phyloP scores from a whole-genome alignment of 345 rosid species.

The Clausena lansium region DNA sequence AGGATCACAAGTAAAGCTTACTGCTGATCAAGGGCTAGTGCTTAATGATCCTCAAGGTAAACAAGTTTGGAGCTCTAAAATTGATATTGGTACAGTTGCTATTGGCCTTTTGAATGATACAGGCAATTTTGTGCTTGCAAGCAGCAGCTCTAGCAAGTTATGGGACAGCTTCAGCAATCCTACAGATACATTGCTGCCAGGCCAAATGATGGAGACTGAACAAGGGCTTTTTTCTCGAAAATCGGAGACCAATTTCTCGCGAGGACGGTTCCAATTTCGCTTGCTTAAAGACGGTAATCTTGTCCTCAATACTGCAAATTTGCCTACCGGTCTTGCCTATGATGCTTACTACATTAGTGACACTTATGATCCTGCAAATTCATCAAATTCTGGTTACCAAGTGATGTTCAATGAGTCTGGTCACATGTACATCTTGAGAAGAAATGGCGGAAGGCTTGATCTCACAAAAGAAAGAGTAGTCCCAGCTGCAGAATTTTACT shows the following conservation, averaged over 20 bases:
- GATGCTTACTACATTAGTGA: not conserved
- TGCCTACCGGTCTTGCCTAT: not conserved
- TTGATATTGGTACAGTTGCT: no score
- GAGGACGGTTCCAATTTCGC: conserved; percentile 26
- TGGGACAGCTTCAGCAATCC: not conserved
- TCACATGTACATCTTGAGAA: conserved; percentile 9
- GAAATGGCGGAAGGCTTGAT: not conserved
- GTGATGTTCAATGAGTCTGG: conserved; percentile 15
- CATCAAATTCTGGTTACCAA: not conserved
- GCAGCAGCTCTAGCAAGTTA: no score
- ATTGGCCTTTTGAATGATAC: not conserved
- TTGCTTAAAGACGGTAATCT: conserved; percentile 2
- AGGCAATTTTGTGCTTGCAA: conserved; percentile 12
- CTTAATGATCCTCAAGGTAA: conserved; percentile 10
- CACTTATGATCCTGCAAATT: not conserved
- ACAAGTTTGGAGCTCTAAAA: no score
- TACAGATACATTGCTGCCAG: conserved; percentile 6
- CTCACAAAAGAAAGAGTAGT: not conserved
- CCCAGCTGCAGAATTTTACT: conserved; percentile 9
- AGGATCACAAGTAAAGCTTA: conserved; percentile 25
- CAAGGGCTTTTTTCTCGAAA: no score
- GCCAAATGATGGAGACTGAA: not conserved
- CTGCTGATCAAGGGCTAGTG: conserved; percentile 21
- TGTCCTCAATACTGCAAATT: conserved; percentile 13
- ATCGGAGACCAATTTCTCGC: not conserved